Base-by-base conservation (phyloP, 2,329 filamentous ascomycete genomes). In the Endoconidiophora polonica region DNA sequence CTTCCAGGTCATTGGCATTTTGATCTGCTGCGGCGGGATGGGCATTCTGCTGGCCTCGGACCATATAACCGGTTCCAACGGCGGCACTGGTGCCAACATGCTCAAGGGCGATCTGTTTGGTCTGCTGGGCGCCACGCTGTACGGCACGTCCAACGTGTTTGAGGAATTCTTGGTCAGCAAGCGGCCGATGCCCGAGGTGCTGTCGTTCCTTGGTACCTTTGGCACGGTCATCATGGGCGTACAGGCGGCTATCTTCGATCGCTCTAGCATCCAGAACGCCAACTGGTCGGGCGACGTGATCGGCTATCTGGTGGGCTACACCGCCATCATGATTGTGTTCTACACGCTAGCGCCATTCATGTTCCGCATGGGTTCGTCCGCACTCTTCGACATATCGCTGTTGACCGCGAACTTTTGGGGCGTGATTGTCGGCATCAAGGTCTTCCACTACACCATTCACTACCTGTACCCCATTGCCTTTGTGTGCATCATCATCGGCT, bases 331-430 rank as follows among this genome's bases (percentile, higher is more conserved):
- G 20, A 71, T 74, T 49, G 67, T 91, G 53, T 98, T 98, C 67
- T 98, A 98, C 70, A 79, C 80, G 5, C 70, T 91, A 2, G 87
- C 84, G 0, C 91, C 91, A 0, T 68, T 96, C 49, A 74, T 98
- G 55, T 81, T 96, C 66, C 85, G 91, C 56, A 83, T 96, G 68
- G 83, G 83, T 24, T 84, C 78, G 14, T 91, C 91, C 2, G 90
- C 88, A 18, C 95, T 98, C 67, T 93, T 95, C 71, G 94, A 98
- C 65, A 94, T 96, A 59, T 90, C 83, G 5, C 70, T 98, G 56
- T 71, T 98, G 54, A 96, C 91, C 2, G 86, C 81, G 58, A 95
- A 94, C 67, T 96, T 96, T 68, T 98, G 91, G 91, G 88, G 87
- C 56, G 83, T 94, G 55, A 83, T 93, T 57, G 90, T 98, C 58